A percentile compares a stretch with the other conserved stretches of the same genome.
Evolutionary conservation across 441 rosid genomes (phyloP).

Genomic region (Pelargonium citronellum): DNA sequence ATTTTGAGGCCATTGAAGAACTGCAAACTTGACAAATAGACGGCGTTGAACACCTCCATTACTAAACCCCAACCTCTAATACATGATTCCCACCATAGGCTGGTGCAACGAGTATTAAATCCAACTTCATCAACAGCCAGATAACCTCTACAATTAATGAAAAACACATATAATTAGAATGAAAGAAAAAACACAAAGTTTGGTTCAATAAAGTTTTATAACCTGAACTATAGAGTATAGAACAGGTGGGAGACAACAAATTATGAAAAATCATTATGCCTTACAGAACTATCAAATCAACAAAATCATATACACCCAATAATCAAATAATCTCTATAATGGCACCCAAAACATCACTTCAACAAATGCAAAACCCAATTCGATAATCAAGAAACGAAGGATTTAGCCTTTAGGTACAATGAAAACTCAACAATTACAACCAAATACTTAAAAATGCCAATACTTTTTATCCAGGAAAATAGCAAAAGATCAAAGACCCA

Average conservation of each 20-base stretch:
- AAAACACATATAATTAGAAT: slow-evolving; percentile 14
- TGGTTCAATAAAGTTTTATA: slow-evolving; percentile 2
- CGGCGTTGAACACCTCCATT: slow-evolving; percentile 25
- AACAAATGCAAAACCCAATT: not conserved
- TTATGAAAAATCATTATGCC: not conserved
- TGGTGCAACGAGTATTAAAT: slow-evolving; percentile 20
- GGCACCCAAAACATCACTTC: not conserved
- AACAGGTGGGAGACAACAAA: not conserved
- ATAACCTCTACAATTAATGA: slow-evolving; percentile 19
- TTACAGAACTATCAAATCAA: not conserved
- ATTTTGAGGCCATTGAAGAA: slow-evolving; percentile 53
- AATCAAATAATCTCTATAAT: not conserved
- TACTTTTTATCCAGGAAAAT: slow-evolving; percentile 3
- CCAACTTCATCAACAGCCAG: slow-evolving; percentile 16
- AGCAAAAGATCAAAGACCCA: slow-evolving; percentile 7
- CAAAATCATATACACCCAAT: not conserved
- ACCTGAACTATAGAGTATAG: not conserved
- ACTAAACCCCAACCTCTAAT: slow-evolving; percentile 25
- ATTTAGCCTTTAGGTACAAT: not conserved
- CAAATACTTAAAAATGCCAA: slow-evolving; percentile 18
- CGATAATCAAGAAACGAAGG: not conserved
- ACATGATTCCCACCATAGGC: slow-evolving; percentile 21
- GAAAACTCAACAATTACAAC: slow-evolving; percentile 11
- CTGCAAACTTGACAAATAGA: slow-evolving; percentile 16
- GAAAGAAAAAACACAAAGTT: not conserved